Evolutionary conservation across 768 basidiomycete genomes (phyloP).

Genomic region (Pleurotus sapidus): DNA sequence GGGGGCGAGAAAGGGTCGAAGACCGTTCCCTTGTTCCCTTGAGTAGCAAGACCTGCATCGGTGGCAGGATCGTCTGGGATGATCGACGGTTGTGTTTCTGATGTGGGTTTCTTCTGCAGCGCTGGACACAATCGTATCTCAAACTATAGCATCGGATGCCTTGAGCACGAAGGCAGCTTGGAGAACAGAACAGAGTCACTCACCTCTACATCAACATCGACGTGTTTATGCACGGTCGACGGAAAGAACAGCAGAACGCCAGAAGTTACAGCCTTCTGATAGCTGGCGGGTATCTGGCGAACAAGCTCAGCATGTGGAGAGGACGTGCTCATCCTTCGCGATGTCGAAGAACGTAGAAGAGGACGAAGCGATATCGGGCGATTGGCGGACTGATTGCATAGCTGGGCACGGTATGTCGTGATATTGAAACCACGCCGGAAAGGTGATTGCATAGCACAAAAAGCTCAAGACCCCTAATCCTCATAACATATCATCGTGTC

Average conservation of each 20-base stretch:
- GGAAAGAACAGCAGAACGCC: slow-evolving; percentile 79
- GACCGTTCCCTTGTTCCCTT: slow-evolving; percentile 27
- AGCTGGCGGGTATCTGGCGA: slow-evolving; percentile 47
- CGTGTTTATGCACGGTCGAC: slow-evolving; percentile 61
- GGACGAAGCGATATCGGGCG: not conserved
- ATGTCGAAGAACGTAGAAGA: not conserved
- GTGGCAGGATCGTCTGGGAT: slow-evolving; percentile 20
- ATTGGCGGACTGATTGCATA: slow-evolving; percentile 1
- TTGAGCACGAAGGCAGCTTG: slow-evolving; percentile 3
- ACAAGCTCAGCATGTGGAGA: slow-evolving; percentile 45
- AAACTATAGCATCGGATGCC: slow-evolving; percentile 50
- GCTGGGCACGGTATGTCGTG: not conserved
- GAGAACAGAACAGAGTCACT: slow-evolving; percentile 12
- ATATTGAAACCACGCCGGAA: not conserved
- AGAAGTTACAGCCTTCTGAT: slow-evolving; percentile 53
- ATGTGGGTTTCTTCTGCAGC: slow-evolving; percentile 70
- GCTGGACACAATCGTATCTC: slow-evolving; percentile 85
- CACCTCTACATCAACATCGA: slow-evolving; percentile 67
- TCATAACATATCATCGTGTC: not conserved
- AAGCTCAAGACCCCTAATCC: not conserved
- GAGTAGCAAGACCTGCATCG: slow-evolving; percentile 19
- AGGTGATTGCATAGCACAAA: not conserved
- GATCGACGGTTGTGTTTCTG: slow-evolving; percentile 39
- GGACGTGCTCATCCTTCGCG: not conserved
- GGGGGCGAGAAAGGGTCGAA: slow-evolving; percentile 84